phyloP scores from a whole-genome alignment of 2,329 filamentous ascomycete species.

The Cladosporium colombiae region DNA sequence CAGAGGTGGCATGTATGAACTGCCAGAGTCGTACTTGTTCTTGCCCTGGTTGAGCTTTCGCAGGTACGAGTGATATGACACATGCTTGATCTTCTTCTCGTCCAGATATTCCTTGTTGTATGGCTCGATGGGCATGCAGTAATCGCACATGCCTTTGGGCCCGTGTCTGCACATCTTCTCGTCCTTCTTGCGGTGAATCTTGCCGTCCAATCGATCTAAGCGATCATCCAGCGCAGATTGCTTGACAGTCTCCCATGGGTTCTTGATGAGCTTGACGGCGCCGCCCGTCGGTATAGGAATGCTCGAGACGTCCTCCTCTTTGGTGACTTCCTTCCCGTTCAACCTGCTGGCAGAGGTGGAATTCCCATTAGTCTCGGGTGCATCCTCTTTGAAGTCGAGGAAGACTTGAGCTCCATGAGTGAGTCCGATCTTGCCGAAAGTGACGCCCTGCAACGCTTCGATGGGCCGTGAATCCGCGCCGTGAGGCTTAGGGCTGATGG shows the following conservation, averaged over 20 bases:
- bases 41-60: slow-evolving; percentile 94
- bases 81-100: slow-evolving; percentile 98
- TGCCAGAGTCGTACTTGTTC: slow-evolving; percentile 91
- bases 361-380: slow-evolving; percentile 53
- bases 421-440: slow-evolving; percentile 59
- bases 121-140: slow-evolving; percentile 95
- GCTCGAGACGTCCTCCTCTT: slow-evolving; percentile 64
- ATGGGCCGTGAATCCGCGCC: slow-evolving; percentile 59
- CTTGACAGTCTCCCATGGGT: slow-evolving; percentile 88
- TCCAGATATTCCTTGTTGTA: slow-evolving; percentile 85
- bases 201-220: slow-evolving; percentile 85
- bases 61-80: slow-evolving; percentile 92
- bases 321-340: slow-evolving; percentile 74
- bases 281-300: slow-evolving; percentile 61
- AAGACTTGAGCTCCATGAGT: slow-evolving; percentile 88
- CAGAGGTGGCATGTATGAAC: slow-evolving; percentile 93
- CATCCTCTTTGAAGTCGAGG: slow-evolving; percentile 71
- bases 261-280: slow-evolving; percentile 67
- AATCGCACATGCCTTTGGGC: slow-evolving; percentile 97
- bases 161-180: slow-evolving; percentile 91
- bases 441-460: slow-evolving; percentile 54
- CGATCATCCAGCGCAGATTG: slow-evolving; percentile 86
- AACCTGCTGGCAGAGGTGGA: slow-evolving; percentile 60
- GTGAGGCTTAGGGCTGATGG: slow-evolving; percentile 62
- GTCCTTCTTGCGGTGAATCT: slow-evolving; percentile 75